A percentile compares a stretch with the other conserved stretches of the same genome.
phyloP scores from a whole-genome alignment of 371 early-diverging fungal genomes.

The Mortierella sp. region DNA sequence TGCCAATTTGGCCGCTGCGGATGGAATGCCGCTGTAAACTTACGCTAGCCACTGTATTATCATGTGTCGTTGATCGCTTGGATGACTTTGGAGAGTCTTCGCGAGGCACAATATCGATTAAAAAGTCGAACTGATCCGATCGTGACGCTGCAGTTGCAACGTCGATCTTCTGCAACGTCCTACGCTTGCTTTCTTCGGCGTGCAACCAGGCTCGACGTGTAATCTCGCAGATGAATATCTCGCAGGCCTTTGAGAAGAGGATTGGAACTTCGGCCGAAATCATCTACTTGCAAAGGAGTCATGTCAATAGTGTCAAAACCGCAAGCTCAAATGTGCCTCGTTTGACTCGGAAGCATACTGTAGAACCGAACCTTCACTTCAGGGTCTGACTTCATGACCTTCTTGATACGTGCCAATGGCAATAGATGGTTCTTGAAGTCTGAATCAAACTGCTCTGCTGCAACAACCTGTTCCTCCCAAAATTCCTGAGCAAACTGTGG shows the following conservation, averaged over 20 bases:
- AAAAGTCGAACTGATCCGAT: slow-evolving; percentile 91
- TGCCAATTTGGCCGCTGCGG: too few relatives aligned
- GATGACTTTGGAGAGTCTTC: slow-evolving; percentile 59
- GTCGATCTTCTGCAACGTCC: slow-evolving; percentile 91
- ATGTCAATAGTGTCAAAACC: neutral
- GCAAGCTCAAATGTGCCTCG: neutral
- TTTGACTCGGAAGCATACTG: too few relatives aligned
- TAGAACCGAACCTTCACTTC: slow-evolving; percentile 76
- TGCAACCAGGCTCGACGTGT: slow-evolving; percentile 93
- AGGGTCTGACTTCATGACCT: slow-evolving; percentile 96
- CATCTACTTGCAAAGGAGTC: slow-evolving; percentile 69
- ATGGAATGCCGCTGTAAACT: neutral
- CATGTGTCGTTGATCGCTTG: slow-evolving; percentile 28
- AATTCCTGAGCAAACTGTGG: slow-evolving; percentile 55
- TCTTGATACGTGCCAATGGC: slow-evolving; percentile 94
- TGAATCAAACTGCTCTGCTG: slow-evolving; percentile 61
- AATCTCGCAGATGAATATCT: slow-evolving; percentile 91
- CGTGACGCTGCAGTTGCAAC: slow-evolving; percentile 82
- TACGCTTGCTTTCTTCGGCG: slow-evolving; percentile 91
- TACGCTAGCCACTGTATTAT: slow-evolving; percentile 33
- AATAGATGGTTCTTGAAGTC: slow-evolving; percentile 88
- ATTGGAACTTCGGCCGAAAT: slow-evolving; percentile 76
- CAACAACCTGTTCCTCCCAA: slow-evolving; percentile 64
- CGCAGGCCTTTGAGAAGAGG: slow-evolving; percentile 72
- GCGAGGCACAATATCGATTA: slow-evolving; percentile 92